Conservation (phyloP, 2,329 filamentous ascomycete species). For the Aureobasidium subglaciale region DNA sequence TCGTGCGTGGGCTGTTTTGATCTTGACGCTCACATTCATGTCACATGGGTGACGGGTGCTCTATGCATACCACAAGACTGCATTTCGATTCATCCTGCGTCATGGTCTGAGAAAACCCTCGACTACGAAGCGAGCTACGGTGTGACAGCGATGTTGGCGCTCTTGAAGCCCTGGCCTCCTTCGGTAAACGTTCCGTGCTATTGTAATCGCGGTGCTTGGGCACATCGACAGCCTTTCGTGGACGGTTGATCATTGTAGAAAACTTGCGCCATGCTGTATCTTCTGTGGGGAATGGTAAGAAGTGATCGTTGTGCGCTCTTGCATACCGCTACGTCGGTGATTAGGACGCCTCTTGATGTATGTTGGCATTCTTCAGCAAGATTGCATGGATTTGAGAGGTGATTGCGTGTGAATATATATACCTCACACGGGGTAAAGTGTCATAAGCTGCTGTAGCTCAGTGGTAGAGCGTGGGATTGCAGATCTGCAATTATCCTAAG, state of each 20-base stretch:
- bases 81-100: background rate
- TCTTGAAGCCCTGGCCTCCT: background rate
- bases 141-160: background rate
- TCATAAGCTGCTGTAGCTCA: slow-evolving; percentile 15
- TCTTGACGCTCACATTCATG: background rate
- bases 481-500: slow-evolving; percentile 15
- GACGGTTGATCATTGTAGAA: background rate
- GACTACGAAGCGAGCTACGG: background rate
- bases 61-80: background rate
- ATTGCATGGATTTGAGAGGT: no score
- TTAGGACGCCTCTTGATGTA: no score
- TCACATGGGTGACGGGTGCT: background rate
- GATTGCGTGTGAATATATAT: no score
- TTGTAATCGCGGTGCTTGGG: background rate
- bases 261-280: background rate
- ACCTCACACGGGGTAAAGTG: background rate
- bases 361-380: no score
- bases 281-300: background rate
- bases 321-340: no score
- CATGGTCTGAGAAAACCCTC: background rate
- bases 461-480: slow-evolving; percentile 17
- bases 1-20: background rate
- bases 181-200: background rate
- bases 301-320: no score
- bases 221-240: background rate